These are phyloP conservation scores for Magnaporthiopsis rhizophila DNA, from an alignment of 2,329 filamentous ascomycete species.

Conservation along the genomic window DNA sequence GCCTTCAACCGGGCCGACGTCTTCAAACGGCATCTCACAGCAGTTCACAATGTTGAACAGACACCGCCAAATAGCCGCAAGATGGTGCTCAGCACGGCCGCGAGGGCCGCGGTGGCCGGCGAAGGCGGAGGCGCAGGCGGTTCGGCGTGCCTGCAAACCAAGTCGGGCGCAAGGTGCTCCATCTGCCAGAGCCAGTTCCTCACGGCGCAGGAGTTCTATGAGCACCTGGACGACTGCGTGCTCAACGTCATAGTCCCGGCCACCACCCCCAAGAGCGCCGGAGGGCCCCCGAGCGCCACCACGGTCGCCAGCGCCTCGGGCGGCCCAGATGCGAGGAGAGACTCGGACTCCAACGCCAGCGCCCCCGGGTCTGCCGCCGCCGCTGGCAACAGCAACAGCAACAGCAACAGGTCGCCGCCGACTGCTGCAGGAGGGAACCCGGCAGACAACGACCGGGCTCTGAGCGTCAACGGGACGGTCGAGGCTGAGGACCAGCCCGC, in stretches of 20 bases:
- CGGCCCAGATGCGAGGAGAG: slow-evolving; percentile 15
- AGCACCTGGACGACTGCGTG: slow-evolving; percentile 72
- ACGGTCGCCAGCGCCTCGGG: slow-evolving; percentile 8
- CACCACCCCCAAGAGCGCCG: slow-evolving; percentile 25
- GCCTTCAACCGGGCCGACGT: slow-evolving; percentile 95
- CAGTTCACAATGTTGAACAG: slow-evolving; percentile 90
- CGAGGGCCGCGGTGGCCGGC: slow-evolving; percentile 13
- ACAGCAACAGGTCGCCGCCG: background rate
- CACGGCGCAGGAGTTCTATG: slow-evolving; percentile 93
- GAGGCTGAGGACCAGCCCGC: background rate
- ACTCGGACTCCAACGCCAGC: slow-evolving; percentile 11
- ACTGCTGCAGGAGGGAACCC: background rate
- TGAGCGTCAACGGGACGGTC: background rate
- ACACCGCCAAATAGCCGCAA: slow-evolving; percentile 84
- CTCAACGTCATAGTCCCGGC: slow-evolving; percentile 51
- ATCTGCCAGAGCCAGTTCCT: slow-evolving; percentile 75
- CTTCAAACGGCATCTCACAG: slow-evolving; percentile 91
- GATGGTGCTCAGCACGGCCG: slow-evolving; percentile 38
- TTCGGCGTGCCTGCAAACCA: slow-evolving; percentile 8
- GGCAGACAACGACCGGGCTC: background rate
- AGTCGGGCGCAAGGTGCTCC: slow-evolving; percentile 66
- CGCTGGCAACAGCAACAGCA: background rate
- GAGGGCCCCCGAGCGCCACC: slow-evolving; percentile 14
- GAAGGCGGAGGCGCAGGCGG: slow-evolving; percentile 7
- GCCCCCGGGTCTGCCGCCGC: background rate